A percentile compares a stretch with the other conserved stretches of the same genome.
Evolutionary conservation across 495 filamentous ascomycete species (phyloP).

Genomic region (Xylaria telfairii): DNA sequence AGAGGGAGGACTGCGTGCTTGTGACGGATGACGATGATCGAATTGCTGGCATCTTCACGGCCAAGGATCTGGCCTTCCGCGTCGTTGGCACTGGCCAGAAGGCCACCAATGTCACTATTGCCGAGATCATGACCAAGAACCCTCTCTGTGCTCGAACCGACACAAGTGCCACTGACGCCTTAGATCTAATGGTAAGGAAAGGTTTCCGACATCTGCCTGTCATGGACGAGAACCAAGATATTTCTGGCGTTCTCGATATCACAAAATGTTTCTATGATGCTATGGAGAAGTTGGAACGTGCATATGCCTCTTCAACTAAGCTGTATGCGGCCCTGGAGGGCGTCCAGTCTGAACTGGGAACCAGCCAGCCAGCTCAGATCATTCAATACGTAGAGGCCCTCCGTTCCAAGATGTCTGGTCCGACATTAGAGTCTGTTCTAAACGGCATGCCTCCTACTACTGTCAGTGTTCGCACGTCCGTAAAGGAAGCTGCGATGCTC

Average conservation of each 20-base stretch:
- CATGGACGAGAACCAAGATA: constrained; percentile 99
- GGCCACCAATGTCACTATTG: constrained; percentile 86
- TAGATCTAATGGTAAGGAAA: constrained; percentile 97
- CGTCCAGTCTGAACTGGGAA: constrained; percentile 96
- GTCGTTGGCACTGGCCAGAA: constrained; percentile 95
- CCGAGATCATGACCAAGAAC: constrained; percentile 99
- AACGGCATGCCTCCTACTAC: constrained; percentile 91
- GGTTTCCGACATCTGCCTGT: constrained; percentile 97
- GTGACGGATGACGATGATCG: constrained; percentile 98
- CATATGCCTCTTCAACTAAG: constrained; percentile 94
- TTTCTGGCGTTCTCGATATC: constrained; percentile 97
- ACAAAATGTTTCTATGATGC: constrained; percentile 99
- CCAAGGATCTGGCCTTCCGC: constrained; percentile 97
- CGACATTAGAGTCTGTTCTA: constrained; percentile 92
- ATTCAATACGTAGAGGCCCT: constrained; percentile 98
- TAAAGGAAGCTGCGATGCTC: constrained; percentile 89
- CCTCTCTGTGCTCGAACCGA: constrained; percentile 96
- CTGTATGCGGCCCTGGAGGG: constrained; percentile 97
- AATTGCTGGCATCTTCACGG: constrained; percentile 98
- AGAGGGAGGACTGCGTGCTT: constrained; percentile 98
- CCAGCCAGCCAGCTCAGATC: constrained; percentile 96
- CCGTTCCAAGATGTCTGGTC: constrained; percentile 95
- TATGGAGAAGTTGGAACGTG: constrained; percentile 98
- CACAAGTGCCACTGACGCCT: constrained; percentile 95
- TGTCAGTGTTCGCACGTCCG: constrained; percentile 92